Conservation (phyloP, 2,329 filamentous ascomycete species). For the Rutstroemia sp. region DNA sequence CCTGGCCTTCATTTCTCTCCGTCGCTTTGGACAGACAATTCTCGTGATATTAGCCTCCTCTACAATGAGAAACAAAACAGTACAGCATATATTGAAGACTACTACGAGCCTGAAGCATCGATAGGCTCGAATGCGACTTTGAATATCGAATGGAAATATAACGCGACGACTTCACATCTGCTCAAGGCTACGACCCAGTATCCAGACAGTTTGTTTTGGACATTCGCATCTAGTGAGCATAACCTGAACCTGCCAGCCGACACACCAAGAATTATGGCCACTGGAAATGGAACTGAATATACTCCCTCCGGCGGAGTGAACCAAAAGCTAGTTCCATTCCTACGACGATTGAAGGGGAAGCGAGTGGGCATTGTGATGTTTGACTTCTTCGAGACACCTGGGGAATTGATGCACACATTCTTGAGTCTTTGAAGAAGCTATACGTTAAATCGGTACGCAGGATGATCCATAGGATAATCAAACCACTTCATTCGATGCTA, state of each 20-base stretch:
- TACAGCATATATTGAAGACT: constrained; percentile 43
- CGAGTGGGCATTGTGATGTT: constrained; percentile 45
- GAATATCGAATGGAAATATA: constrained; percentile 39
- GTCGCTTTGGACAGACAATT: constrained; percentile 37
- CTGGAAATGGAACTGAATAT: constrained; percentile 33
- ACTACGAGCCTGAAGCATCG: constrained; percentile 35
- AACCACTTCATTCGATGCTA: neutral
- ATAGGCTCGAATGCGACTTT: constrained; percentile 27
- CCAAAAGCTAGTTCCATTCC: constrained; percentile 32
- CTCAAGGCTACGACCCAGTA: constrained; percentile 30
- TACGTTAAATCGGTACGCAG: neutral
- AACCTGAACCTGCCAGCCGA: constrained; percentile 32
- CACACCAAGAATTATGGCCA: constrained; percentile 38
- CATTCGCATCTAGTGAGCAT: constrained; percentile 39
- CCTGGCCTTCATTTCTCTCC: constrained; percentile 42
- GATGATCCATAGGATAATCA: neutral
- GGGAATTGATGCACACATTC: constrained; percentile 34
- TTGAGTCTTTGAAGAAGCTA: constrained; percentile 19
- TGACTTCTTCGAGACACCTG: constrained; percentile 41
- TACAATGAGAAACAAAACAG: constrained; percentile 33
- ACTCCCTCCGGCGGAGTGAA: constrained; percentile 39
- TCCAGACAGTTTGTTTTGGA: constrained; percentile 38
- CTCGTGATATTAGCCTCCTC: constrained; percentile 32
- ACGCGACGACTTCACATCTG: constrained; percentile 35
- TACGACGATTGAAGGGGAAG: constrained; percentile 34